Evolutionary conservation across 257 asterid species (phyloP).

Genomic region (Nicotiana tomentosiformis): DNA sequence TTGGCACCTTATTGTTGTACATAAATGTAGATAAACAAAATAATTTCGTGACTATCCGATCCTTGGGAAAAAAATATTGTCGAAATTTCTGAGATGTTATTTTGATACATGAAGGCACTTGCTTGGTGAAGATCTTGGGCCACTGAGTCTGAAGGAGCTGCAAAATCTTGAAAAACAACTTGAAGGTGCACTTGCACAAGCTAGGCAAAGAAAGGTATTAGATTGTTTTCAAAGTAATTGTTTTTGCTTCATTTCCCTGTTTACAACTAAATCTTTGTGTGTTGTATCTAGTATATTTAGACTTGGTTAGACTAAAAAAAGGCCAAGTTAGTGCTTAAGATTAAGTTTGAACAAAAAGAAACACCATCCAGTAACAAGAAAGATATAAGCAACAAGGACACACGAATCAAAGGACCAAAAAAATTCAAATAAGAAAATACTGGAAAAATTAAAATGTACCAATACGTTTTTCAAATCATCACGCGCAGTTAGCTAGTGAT

Average conservation of each 20-base stretch:
- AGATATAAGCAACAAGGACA: background rate
- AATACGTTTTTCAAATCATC: background rate
- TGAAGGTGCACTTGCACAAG: slow-evolving; percentile 80
- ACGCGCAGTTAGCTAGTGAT: too few relatives aligned
- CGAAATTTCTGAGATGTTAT: background rate
- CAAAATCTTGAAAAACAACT: slow-evolving; percentile 91
- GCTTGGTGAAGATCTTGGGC: slow-evolving; percentile 93
- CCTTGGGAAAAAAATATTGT: too few relatives aligned
- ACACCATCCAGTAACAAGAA: background rate
- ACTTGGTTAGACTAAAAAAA: background rate
- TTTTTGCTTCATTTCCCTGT: too few relatives aligned
- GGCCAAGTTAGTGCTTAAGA: background rate
- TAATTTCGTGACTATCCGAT: too few relatives aligned
- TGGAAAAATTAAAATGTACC: background rate
- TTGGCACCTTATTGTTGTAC: background rate
- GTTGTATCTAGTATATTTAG: background rate
- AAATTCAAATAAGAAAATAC: background rate
- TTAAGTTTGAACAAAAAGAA: background rate
- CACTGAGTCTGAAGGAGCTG: slow-evolving; percentile 70
- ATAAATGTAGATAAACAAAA: too few relatives aligned
- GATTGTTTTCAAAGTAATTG: background rate
- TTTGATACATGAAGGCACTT: slow-evolving; percentile 54
- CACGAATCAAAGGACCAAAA: background rate
- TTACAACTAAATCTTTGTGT: background rate
- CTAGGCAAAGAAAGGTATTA: slow-evolving; percentile 86